Percentiles rank a stretch among this genome's conserved stretches.
These are phyloP conservation scores for Linum usitatissimum DNA, from an alignment of 345 rosid genomes.

Conservation along the genomic window DNA sequence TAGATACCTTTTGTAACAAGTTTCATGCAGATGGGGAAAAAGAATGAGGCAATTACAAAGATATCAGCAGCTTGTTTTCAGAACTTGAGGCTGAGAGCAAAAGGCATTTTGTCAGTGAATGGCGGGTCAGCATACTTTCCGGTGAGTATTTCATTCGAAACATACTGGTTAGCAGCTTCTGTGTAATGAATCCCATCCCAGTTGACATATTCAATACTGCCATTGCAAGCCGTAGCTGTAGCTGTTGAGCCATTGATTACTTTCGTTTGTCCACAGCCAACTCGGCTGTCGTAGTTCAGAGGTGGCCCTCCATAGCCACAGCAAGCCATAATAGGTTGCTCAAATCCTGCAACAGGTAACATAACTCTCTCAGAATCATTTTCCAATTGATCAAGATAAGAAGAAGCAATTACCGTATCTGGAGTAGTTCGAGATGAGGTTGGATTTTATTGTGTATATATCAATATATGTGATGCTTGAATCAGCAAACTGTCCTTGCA, in stretches of 20 bases:
- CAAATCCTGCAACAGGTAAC: conserved; percentile 53
- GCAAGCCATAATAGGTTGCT: conserved; percentile 86
- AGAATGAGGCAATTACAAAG: conserved; percentile 11
- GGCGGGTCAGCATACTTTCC: conserved; percentile 83
- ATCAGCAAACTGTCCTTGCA: conserved; percentile 52
- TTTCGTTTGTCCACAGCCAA: conserved; percentile 77
- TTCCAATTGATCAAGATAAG: not conserved
- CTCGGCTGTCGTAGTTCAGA: conserved; percentile 56
- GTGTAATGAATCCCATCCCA: conserved; percentile 98
- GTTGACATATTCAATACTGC: conserved; percentile 68
- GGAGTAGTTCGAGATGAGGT: conserved; percentile 60
- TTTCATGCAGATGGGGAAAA: not conserved
- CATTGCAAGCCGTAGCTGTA: conserved; percentile 60
- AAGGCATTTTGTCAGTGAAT: conserved; percentile 76
- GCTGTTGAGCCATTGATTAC: conserved; percentile 51
- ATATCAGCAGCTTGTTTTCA: conserved; percentile 18
- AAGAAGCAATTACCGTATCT: conserved; percentile 40
- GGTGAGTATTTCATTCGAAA: conserved; percentile 67
- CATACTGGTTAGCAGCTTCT: conserved; percentile 71
- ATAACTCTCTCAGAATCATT: not conserved
- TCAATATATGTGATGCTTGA: conserved; percentile 66
- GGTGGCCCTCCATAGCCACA: conserved; percentile 89
- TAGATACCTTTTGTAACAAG: not conserved
- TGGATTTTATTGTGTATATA: conserved; percentile 64
- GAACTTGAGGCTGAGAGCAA: conserved; percentile 62